A percentile compares a stretch with the other conserved stretches of the same genome.
These are phyloP conservation scores for Pseudisothecium myosuroides DNA, from an alignment of 225 moss, liverwort and hornwort genomes.

Conservation along the genomic window DNA sequence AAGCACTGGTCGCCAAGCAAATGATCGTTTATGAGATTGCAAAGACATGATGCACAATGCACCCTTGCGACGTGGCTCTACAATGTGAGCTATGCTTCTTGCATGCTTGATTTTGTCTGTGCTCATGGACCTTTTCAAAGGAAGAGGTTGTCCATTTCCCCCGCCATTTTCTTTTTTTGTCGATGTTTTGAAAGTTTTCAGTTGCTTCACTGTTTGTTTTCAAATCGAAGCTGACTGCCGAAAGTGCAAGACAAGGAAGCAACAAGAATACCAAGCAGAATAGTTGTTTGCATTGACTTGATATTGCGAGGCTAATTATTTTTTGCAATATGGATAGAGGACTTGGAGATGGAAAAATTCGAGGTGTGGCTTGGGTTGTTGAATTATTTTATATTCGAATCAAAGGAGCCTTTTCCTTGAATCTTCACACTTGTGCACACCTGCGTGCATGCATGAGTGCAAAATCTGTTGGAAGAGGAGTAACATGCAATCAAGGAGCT, in stretches of 20 bases:
- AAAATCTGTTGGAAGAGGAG: neutral
- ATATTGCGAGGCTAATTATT: no score
- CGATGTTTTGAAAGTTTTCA: neutral
- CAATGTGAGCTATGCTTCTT: no score
- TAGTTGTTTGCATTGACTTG: neutral
- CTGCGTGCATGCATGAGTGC: neutral
- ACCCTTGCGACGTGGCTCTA: no score
- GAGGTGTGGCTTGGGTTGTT: neutral
- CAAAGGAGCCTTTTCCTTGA: neutral
- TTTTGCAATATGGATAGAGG: neutral
- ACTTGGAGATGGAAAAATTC: neutral
- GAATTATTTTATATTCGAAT: neutral
- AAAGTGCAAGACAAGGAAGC: neutral
- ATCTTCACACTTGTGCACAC: neutral
- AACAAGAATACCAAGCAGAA: no score
- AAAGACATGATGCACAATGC: no score
- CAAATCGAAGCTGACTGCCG: neutral
- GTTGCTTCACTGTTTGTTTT: neutral
- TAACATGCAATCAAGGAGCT: neutral
- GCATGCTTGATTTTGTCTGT: no score
- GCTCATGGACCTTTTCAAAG: neutral
- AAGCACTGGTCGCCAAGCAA: no score
- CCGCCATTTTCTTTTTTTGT: no score
- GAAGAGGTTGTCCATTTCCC: neutral
- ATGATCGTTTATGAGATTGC: no score